phyloP scores from a whole-genome alignment of 2,329 filamentous ascomycete genomes.

The Neonectria magnoliae region DNA sequence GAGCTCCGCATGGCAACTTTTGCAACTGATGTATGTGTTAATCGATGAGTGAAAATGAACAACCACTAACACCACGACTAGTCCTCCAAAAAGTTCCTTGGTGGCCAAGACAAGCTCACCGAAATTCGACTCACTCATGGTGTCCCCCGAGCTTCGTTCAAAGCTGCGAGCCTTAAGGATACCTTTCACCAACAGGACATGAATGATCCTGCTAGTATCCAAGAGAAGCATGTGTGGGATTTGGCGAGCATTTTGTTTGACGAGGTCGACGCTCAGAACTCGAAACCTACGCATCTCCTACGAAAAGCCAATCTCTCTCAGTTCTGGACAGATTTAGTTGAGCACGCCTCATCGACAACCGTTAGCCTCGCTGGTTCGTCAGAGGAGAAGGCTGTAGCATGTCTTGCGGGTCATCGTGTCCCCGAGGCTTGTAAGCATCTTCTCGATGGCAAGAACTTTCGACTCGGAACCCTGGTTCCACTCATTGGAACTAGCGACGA shows the following conservation, averaged over 20 bases:
- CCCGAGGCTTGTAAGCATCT: slow-evolving; percentile 85
- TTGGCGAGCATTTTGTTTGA: slow-evolving; percentile 90
- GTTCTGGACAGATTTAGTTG: slow-evolving; percentile 74
- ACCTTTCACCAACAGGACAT: slow-evolving; percentile 54
- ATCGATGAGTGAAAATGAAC: too few species aligned
- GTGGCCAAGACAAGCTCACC: slow-evolving; percentile 65
- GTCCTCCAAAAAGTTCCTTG: slow-evolving; percentile 65
- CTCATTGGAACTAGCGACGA: slow-evolving; percentile 79
- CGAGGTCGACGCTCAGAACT: slow-evolving; percentile 57
- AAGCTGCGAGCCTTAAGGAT: slow-evolving; percentile 48
- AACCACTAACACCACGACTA: slow-evolving; percentile 44
- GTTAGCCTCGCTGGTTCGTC: slow-evolving; percentile 68
- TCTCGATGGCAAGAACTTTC: slow-evolving; percentile 79
- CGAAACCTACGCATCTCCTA: slow-evolving; percentile 49
- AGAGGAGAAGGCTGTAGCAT: slow-evolving; percentile 86
- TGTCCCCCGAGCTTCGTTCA: slow-evolving; percentile 68
- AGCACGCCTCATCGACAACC: slow-evolving; percentile 63
- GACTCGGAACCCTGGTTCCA: slow-evolving; percentile 84
- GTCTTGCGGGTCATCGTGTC: slow-evolving; percentile 81
- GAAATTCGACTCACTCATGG: slow-evolving; percentile 63
- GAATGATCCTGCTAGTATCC: slow-evolving; percentile 57
- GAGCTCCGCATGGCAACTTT: slow-evolving; percentile 74
- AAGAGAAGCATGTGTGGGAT: slow-evolving; percentile 85
- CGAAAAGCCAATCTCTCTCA: slow-evolving; percentile 73
- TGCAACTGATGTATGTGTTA: slow-evolving; percentile 59